These are phyloP conservation scores for Candolleomyces aberdarensis DNA, from an alignment of 768 basidiomycete genomes.

Conservation along the genomic window DNA sequence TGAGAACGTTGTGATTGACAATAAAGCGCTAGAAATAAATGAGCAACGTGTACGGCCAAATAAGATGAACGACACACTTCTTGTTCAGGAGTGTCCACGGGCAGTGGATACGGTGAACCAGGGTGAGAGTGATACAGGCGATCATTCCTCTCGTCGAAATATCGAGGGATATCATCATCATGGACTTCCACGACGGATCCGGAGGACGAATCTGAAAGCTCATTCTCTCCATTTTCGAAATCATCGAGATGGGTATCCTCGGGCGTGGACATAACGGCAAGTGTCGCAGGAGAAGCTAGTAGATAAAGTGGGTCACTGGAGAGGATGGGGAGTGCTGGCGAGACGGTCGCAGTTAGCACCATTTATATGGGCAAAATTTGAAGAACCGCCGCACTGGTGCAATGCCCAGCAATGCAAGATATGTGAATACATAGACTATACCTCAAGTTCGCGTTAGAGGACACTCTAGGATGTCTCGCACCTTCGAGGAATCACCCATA, in stretches of 20 bases:
- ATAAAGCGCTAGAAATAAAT: constrained; percentile 45
- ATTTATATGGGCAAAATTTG: no score
- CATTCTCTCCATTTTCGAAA: constrained; percentile 8
- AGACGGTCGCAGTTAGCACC: no score
- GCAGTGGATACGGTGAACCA: constrained; percentile 65
- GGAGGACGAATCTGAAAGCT: neutral
- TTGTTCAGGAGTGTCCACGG: constrained; percentile 69
- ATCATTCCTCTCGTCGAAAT: constrained; percentile 56
- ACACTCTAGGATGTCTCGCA: neutral
- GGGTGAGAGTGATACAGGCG: constrained; percentile 69
- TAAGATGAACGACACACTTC: constrained; percentile 41
- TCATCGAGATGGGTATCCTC: constrained; percentile 13
- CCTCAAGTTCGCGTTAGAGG: no score
- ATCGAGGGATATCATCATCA: constrained; percentile 52
- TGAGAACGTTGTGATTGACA: constrained; percentile 46
- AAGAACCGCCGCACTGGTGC: no score
- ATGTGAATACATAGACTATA: no score
- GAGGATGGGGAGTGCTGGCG: no score
- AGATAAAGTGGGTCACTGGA: no score
- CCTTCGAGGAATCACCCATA: neutral
- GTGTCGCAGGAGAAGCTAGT: no score
- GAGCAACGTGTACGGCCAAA: neutral
- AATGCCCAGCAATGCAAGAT: no score
- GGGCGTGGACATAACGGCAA: no score
- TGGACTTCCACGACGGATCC: constrained; percentile 35